Evolutionary conservation across 305 asterid genomes (phyloP).

Genomic region (Salvia sclarea): DNA sequence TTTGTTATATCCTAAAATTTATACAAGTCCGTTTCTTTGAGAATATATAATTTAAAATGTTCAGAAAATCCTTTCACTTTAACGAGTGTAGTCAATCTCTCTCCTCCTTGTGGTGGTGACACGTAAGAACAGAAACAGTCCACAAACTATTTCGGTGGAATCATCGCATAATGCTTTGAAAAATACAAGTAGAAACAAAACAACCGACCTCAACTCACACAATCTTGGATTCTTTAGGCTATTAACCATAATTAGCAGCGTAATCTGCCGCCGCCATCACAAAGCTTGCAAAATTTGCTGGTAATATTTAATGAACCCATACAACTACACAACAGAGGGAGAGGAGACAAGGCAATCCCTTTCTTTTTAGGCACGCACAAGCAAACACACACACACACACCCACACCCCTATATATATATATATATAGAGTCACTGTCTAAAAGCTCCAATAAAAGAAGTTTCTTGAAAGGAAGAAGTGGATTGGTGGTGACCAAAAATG

Average conservation of each 20-base stretch:
- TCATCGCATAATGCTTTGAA: background rate
- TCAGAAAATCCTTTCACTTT: no score
- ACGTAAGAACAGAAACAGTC: no score
- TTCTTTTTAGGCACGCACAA: slow-evolving; percentile 12
- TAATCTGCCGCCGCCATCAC: slow-evolving; percentile 10
- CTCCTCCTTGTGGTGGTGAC: no score
- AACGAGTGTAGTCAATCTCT: no score
- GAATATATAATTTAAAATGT: no score
- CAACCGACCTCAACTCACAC: background rate
- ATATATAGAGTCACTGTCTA: slow-evolving; percentile 22
- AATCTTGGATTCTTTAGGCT: background rate
- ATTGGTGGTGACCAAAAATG: slow-evolving; percentile 30
- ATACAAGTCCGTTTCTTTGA: no score
- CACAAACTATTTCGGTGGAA: background rate
- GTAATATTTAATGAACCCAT: background rate
- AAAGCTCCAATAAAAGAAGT: background rate
- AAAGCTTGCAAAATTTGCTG: background rate
- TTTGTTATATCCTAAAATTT: no score
- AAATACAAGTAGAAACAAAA: background rate
- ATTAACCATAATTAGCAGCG: background rate
- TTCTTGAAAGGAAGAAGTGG: no score
- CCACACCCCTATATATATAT: background rate
- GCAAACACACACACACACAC: background rate
- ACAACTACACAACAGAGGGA: background rate
- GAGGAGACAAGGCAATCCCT: slow-evolving; percentile 6